Percentiles rank a stretch among this genome's conserved stretches.
phyloP scores from a whole-genome alignment of 768 basidiomycete genomes.

The Tylopilus sp. region DNA sequence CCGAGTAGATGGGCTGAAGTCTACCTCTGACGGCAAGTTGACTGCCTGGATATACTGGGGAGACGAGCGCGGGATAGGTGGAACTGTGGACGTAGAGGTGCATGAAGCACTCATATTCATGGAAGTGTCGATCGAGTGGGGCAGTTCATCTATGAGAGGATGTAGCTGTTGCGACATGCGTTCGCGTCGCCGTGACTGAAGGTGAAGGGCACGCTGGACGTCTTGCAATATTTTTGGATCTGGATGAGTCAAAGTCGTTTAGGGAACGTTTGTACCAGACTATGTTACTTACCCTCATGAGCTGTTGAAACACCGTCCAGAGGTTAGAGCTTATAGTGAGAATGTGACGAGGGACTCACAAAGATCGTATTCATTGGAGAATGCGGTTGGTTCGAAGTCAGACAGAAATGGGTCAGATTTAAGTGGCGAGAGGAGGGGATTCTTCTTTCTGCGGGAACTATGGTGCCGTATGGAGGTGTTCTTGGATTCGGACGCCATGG shows the following conservation, averaged over 20 bases:
- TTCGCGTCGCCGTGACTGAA: constrained; percentile 74
- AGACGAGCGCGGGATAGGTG: constrained; percentile 15
- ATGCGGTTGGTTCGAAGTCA: constrained; percentile 41
- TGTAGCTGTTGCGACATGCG: constrained; percentile 35
- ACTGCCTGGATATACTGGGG: constrained; percentile 19
- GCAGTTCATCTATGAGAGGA: constrained; percentile 17
- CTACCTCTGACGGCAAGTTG: constrained; percentile 45
- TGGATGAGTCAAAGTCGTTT: constrained; percentile 28
- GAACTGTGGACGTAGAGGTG: constrained; percentile 29
- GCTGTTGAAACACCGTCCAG: constrained; percentile 38
- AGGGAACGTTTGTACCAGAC: constrained; percentile 7
- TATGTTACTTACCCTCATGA: constrained; percentile 59
- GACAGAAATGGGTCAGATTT: constrained; percentile 27
- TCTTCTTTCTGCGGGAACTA: constrained; percentile 22
- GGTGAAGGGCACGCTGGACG: constrained; percentile 68
- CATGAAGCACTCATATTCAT: constrained; percentile 27
- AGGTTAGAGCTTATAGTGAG: constrained; percentile 8
- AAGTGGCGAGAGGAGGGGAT: constrained; percentile 12
- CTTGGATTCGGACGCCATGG: constrained; percentile 17
- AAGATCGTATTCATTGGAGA: constrained; percentile 77
- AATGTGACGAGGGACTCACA: constrained; percentile 43
- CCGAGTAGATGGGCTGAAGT: constrained; percentile 66
- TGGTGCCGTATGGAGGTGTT: constrained; percentile 11
- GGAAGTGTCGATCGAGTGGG: constrained; percentile 26
- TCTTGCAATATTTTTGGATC: constrained; percentile 81